Conservation (phyloP, 2,329 filamentous ascomycete species). For the Exutisphaerella laricina region DNA sequence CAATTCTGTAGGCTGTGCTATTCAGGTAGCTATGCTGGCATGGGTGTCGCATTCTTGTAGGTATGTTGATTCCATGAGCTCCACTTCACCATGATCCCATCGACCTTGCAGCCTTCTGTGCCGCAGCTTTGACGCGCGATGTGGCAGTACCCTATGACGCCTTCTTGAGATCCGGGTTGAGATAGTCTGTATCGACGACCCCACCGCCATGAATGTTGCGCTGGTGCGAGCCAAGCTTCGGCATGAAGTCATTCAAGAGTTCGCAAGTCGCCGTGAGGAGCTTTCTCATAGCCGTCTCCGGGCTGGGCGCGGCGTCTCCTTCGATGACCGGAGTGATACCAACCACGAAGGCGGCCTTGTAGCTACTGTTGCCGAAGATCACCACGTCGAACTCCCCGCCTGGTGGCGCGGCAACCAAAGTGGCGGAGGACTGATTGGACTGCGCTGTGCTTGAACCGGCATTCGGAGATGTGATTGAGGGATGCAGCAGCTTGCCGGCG, state of each 20-base stretch:
- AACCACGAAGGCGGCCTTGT: constrained; percentile 9
- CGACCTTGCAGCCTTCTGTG: no score
- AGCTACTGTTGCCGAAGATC: constrained; percentile 16
- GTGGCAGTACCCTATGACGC: constrained; percentile 5
- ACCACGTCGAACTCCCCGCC: constrained; percentile 18
- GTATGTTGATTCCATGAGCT: no score
- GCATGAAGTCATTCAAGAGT: constrained; percentile 21
- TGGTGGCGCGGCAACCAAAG: constrained; percentile 3
- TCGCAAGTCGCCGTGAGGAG: constrained; percentile 24
- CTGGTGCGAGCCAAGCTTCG: constrained; percentile 24
- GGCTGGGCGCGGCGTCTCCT: constrained; percentile 13
- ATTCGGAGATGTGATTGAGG: no score
- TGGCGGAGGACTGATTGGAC: constrained; percentile 7
- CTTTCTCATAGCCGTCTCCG: constrained; percentile 23
- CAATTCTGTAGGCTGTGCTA: no score
- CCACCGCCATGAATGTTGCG: constrained; percentile 27
- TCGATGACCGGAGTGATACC: constrained; percentile 25
- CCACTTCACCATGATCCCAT: no score
- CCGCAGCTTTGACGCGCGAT: no score
- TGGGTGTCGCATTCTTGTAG: no score
- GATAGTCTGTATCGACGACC: constrained; percentile 23
- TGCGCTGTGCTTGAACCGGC: not conserved
- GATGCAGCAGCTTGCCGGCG: no score
- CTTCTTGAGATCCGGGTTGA: constrained; percentile 13
- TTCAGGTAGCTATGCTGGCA: no score